Percentiles rank a stretch among this genome's conserved stretches.
phyloP scores from a whole-genome alignment of 176 grass and related monocot species.

The Raddia guianensis region DNA sequence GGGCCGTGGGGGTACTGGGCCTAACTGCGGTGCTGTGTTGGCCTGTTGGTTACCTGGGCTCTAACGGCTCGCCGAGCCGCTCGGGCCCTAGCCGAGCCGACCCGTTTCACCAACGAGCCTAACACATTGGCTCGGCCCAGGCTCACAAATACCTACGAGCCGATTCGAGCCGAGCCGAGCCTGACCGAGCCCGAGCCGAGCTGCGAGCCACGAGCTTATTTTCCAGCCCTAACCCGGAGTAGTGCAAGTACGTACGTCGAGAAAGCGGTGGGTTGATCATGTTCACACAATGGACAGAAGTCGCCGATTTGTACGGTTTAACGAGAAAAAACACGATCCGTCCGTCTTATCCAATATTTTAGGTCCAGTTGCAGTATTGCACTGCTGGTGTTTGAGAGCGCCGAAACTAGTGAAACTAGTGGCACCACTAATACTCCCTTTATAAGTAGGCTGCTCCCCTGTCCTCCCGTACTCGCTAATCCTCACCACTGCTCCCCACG shows the following conservation, averaged over 20 bases:
- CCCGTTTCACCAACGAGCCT: too few relatives aligned
- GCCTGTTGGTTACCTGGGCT: too few relatives aligned
- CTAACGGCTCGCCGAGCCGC: too few relatives aligned
- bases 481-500: slow-evolving; percentile 30
- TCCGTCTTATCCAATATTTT: background rate
- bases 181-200: too few relatives aligned
- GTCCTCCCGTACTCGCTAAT: slow-evolving; percentile 1
- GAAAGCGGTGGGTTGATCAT: background rate
- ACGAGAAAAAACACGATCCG: slow-evolving; percentile 13
- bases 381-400: background rate
- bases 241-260: background rate
- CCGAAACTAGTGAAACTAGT: background rate
- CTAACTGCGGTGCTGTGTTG: too few relatives aligned
- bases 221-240: too few relatives aligned
- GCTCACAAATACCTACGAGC: too few relatives aligned
- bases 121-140: too few relatives aligned
- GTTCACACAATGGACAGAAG: background rate
- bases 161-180: too few relatives aligned
- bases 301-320: background rate
- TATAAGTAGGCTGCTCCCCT: slow-evolving; percentile 43
- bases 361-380: background rate
- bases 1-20: too few relatives aligned
- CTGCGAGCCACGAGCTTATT: too few relatives aligned
- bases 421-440: background rate
- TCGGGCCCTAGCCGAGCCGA: too few relatives aligned